Base-by-base conservation (phyloP, 2,329 filamentous ascomycete genomes). In the Paecilomyces formosus region DNA sequence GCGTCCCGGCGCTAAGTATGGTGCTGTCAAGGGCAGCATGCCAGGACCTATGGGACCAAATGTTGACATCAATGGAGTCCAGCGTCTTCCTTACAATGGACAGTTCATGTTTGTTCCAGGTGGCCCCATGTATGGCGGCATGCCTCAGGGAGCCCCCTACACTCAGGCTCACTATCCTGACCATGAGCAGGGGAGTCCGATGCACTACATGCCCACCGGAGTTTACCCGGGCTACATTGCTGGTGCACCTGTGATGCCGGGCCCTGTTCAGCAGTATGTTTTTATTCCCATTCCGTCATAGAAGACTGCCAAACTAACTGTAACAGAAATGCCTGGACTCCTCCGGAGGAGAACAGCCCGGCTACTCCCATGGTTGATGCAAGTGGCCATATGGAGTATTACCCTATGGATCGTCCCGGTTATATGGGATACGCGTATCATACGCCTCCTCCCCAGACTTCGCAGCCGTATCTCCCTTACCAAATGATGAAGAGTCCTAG, bases 281-380 rank as follows among this genome's bases (percentile, higher is more conserved):
- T 72, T 72, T 68, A 31, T 73, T 73, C 1, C 76, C 24, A 74
- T 62, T 55, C 69, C 31, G 58, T 73, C 65, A 68, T 49, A 59
- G 56, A 18, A 73, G 74, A 28, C 62, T 74, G 26, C 74, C 51
- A 71, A 72, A 45, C 68, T 74, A 53, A 67, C 68, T 52, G 66
- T 58, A 75, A 72, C 64, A 71, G 73, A 61, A 67, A 57, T 53
- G 71, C 72, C n/a, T 79, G 76, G 76, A 71, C 69, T 26, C 68
- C 73, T 12, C 68, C 70, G 52, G 78, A 79, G 57, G 75, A 76
- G 55, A 72, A 71, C 59, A 61, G 64, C 58, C 82, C 85, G 2
- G 82, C 85, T 3, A 89, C 85, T 30, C 86, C 87, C 0, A 85
- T 85, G 66, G 87, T 87, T 63, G 82, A 81, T 57, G 79, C 80